These are phyloP conservation scores for Fusarium stilboides DNA, from an alignment of 2,329 filamentous ascomycete genomes.

Conservation along the genomic window DNA sequence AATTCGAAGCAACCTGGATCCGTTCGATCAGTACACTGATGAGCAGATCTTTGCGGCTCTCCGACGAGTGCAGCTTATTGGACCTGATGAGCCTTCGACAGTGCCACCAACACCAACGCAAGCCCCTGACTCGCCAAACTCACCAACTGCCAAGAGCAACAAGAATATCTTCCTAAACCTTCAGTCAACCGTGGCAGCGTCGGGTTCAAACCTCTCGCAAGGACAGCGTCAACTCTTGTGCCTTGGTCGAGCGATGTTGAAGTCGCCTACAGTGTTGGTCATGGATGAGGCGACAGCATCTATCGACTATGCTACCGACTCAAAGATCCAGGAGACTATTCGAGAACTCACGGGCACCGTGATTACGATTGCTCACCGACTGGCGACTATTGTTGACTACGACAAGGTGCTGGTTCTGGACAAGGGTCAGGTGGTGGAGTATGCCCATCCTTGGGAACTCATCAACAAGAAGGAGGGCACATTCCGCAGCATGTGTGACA, in stretches of 20 bases:
- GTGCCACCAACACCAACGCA: conserved; percentile 49
- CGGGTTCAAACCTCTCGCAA: conserved; percentile 94
- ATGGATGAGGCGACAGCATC: conserved; percentile 99
- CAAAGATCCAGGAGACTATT: conserved; percentile 96
- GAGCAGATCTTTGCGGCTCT: conserved; percentile 91
- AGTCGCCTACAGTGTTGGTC: conserved; percentile 91
- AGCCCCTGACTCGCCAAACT: conserved; percentile 43
- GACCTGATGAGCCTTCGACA: conserved; percentile 65
- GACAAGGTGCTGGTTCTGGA: conserved; percentile 97
- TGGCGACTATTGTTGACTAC: conserved; percentile 98
- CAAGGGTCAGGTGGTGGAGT: conserved; percentile 89
- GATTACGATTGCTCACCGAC: conserved; percentile 94
- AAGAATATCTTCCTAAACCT: conserved; percentile 96
- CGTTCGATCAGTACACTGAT: conserved; percentile 90
- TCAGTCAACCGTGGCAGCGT: conserved; percentile 86
- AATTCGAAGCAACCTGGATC: conserved; percentile 92
- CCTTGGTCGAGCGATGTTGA: conserved; percentile 91
- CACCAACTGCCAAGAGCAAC: conserved; percentile 73
- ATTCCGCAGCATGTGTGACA: conserved; percentile 76
- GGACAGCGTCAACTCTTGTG: conserved; percentile 96
- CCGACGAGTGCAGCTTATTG: conserved; percentile 89
- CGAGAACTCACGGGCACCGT: conserved; percentile 94
- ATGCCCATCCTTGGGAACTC: conserved; percentile 88
- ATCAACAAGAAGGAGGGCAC: conserved; percentile 78
- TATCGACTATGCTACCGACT: conserved; percentile 96